These are phyloP conservation scores for Nicotiana noctiflora DNA, from an alignment of 257 asterid genomes.

Conservation along the genomic window DNA sequence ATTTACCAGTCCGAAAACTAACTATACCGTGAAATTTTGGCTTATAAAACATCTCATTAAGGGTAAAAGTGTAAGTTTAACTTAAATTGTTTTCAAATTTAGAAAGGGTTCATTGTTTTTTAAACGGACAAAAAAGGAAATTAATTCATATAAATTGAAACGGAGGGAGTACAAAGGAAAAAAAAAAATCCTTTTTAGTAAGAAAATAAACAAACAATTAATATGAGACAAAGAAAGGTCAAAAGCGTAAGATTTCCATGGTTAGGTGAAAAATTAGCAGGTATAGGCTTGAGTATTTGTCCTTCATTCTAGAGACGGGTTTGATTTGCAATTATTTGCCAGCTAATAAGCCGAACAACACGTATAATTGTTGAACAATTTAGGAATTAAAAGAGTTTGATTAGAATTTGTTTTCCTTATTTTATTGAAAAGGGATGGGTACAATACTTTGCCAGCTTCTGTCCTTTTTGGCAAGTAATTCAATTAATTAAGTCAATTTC, in stretches of 20 bases:
- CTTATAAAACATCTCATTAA: no score
- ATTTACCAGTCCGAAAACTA: no score
- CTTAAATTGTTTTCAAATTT: no score
- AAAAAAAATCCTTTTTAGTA: not conserved
- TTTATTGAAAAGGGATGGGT: not conserved
- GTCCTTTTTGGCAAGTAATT: not conserved
- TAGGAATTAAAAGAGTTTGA: not conserved
- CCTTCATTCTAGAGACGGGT: not conserved
- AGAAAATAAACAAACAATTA: not conserved
- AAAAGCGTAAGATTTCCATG: not conserved
- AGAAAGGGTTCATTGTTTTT: no score
- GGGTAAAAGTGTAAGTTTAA: no score
- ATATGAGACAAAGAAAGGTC: not conserved
- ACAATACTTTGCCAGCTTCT: not conserved
- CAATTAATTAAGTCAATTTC: not conserved
- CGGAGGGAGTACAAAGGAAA: not conserved
- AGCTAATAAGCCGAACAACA: conserved; percentile 16
- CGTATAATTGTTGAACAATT: conserved; percentile 3
- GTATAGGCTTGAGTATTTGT: not conserved
- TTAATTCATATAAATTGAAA: no score
- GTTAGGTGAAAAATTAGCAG: conserved; percentile 9
- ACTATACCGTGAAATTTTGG: no score
- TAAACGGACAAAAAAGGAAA: no score
- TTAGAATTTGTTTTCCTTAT: not conserved
- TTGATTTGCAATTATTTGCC: not conserved